Conservation (phyloP, 768 basidiomycete genomes). For the Boletus huronensis region DNA sequence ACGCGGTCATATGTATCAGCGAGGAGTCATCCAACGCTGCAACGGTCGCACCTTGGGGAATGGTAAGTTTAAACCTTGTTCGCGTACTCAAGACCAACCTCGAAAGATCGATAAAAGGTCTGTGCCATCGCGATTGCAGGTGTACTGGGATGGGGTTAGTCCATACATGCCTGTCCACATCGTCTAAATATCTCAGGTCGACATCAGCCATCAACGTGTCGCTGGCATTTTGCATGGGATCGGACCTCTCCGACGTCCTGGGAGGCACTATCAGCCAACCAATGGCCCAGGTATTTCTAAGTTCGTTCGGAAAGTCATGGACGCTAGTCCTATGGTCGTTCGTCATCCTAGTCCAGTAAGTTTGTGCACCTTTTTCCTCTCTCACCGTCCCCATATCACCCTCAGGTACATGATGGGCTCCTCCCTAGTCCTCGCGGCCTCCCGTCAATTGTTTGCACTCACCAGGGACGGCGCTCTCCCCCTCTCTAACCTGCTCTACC, state of each 20-base stretch:
- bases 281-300: constrained; percentile 39
- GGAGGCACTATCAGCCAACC: constrained; percentile 35
- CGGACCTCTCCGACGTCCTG: constrained; percentile 38
- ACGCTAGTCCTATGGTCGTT: constrained; percentile 51
- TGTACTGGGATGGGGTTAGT: constrained; percentile 42
- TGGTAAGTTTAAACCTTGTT: constrained; percentile 32
- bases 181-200: background rate
- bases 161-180: background rate
- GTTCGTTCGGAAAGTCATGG: constrained; percentile 39
- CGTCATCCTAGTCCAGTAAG: constrained; percentile 46
- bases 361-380: background rate
- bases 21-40: constrained; percentile 54
- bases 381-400: background rate
- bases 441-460: constrained; percentile 54
- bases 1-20: constrained; percentile 48
- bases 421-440: constrained; percentile 40
- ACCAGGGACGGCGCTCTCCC: constrained; percentile 59
- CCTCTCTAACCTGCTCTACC: constrained; percentile 48
- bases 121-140: constrained; percentile 41
- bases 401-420: constrained; percentile 45
- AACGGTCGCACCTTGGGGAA: constrained; percentile 53
- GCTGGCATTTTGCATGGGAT: constrained; percentile 56
- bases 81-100: background rate
- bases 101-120: constrained; percentile 13
- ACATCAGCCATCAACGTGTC: constrained; percentile 46